phyloP scores from a whole-genome alignment of 2,329 filamentous ascomycete species.

The Cladosporium halotolerans region DNA sequence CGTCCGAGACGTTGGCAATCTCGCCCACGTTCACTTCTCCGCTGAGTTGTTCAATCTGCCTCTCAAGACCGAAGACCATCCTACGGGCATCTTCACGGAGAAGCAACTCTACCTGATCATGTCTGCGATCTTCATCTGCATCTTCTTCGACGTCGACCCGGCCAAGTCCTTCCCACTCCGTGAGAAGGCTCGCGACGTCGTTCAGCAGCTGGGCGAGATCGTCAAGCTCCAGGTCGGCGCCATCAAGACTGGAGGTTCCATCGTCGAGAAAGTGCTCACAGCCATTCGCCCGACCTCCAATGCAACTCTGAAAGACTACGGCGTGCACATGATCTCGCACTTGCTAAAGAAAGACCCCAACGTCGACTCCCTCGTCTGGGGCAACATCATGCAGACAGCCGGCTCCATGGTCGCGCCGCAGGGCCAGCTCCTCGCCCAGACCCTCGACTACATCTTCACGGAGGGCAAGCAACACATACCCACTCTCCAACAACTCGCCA shows the following conservation, averaged over 20 bases:
- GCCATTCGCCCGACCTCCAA: slow-evolving; percentile 30
- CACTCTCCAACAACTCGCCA: slow-evolving; percentile 44
- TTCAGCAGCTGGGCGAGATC: slow-evolving; percentile 45
- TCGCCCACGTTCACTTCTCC: slow-evolving; percentile 50
- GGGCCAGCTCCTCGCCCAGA: slow-evolving; percentile 52
- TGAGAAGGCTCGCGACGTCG: slow-evolving; percentile 42
- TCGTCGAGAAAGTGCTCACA: slow-evolving; percentile 36
- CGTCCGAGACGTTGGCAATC: slow-evolving; percentile 46
- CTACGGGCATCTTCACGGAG: slow-evolving; percentile 48
- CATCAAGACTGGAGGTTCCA: slow-evolving; percentile 35
- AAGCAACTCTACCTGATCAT: slow-evolving; percentile 49
- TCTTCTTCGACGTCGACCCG: slow-evolving; percentile 52
- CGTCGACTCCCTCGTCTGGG: slow-evolving; percentile 48
- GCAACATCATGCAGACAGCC: slow-evolving; percentile 52
- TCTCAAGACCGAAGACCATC: slow-evolving; percentile 47
- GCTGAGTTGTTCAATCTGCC: slow-evolving; percentile 51
- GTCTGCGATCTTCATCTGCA: slow-evolving; percentile 46
- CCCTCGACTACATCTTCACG: slow-evolving; percentile 51
- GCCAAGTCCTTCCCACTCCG: slow-evolving; percentile 47
- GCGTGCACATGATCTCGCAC: slow-evolving; percentile 50
- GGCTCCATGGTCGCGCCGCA: slow-evolving; percentile 53
- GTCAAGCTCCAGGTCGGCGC: slow-evolving; percentile 44
- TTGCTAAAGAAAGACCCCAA: slow-evolving; percentile 43
- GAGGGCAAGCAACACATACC: slow-evolving; percentile 43
- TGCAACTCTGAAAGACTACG: slow-evolving; percentile 46